Percentiles rank a stretch among this genome's conserved stretches.
phyloP scores from a whole-genome alignment of 2,329 filamentous ascomycete species.

The Hymenoscyphus infarciens region DNA sequence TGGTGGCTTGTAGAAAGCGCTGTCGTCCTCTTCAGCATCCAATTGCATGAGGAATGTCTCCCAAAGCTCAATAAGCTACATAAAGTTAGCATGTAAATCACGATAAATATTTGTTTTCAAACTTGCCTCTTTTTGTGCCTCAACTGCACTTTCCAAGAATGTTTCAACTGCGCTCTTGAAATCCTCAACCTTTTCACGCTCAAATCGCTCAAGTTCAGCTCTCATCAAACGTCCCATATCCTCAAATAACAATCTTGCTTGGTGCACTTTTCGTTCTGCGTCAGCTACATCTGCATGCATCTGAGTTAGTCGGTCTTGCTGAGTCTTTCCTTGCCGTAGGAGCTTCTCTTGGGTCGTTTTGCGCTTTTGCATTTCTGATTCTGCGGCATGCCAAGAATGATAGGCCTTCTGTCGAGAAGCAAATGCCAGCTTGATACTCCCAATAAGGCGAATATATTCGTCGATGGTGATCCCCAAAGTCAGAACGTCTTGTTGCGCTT shows the following conservation, averaged over 20 bases:
- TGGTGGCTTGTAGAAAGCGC: slow-evolving; percentile 61
- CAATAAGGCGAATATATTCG: slow-evolving; percentile 95
- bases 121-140: slow-evolving; percentile 71
- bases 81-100: slow-evolving; percentile 30
- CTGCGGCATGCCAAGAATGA: slow-evolving; percentile 88
- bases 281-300: slow-evolving; percentile 91
- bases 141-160: slow-evolving; percentile 92
- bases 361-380: slow-evolving; percentile 86
- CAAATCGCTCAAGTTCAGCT: slow-evolving; percentile 86
- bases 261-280: slow-evolving; percentile 88
- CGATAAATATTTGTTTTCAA: slow-evolving; percentile 36
- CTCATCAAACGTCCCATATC: slow-evolving; percentile 97
- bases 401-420: slow-evolving; percentile 91
- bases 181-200: slow-evolving; percentile 96
- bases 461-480: slow-evolving; percentile 97
- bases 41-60: slow-evolving; percentile 97
- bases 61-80: slow-evolving; percentile 78
- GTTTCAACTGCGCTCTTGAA: slow-evolving; percentile 98
- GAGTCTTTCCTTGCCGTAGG: slow-evolving; percentile 88
- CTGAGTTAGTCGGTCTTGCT: slow-evolving; percentile 92
- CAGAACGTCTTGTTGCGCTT: slow-evolving; percentile 93
- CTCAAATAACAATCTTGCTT: slow-evolving; percentile 85
- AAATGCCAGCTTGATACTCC: slow-evolving; percentile 92
- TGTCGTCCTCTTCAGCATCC: slow-evolving; percentile 85
- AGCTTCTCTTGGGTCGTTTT: slow-evolving; percentile 89